Base-by-base conservation (phyloP, 345 rosid genomes). In the Heritiera fomes region DNA sequence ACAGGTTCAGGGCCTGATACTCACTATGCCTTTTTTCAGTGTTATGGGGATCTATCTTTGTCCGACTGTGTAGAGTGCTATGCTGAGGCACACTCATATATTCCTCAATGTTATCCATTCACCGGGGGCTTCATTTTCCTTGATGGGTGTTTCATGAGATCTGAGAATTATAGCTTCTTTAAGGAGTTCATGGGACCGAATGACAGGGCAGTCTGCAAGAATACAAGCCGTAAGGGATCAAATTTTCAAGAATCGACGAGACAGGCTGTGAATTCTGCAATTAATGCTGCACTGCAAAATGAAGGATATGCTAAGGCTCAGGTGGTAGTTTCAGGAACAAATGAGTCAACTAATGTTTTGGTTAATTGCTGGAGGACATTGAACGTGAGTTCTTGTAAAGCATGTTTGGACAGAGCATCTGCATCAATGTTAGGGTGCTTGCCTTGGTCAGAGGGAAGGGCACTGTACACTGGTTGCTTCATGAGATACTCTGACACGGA, bases 61-160 rank as follows among this genome's bases (percentile, higher is more conserved):
- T 87, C 88, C 41, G 99, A 95, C 75, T 95, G 99, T 78, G 96
- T 90, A 8, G 79, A 93, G 75, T 95, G 99, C 70, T 95, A 92
- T 73, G 97, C 99, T 0, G 96, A 92, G 87, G 99, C 95, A 11
- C 88, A 97, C 0, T 90, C 97, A 9, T 56, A 88, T 55, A 95
- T 95, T 66, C 99, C 99, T 0, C 90, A 93, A 74, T 95, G 99
- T 84, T 95, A 89, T 79, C 99, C 99, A 43, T 6, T 71, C 81
- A 93, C 87, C 38, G 91, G 95, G 1, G 99, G 98, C 8, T 80
- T 94, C 67, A 88, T 95, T 82, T 95, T 66, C 71, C 97, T 93
- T 11, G 98, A 95, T 4, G 99, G 99, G 2, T 95, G 99, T 84
- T 95, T 95, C 89, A 92, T 95, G 99, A 87, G 99, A 83, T 78